A percentile compares a stretch with the other conserved stretches of the same genome.
Conservation (phyloP, 2,329 filamentous ascomycete genomes). For the Camillea tinctor region DNA sequence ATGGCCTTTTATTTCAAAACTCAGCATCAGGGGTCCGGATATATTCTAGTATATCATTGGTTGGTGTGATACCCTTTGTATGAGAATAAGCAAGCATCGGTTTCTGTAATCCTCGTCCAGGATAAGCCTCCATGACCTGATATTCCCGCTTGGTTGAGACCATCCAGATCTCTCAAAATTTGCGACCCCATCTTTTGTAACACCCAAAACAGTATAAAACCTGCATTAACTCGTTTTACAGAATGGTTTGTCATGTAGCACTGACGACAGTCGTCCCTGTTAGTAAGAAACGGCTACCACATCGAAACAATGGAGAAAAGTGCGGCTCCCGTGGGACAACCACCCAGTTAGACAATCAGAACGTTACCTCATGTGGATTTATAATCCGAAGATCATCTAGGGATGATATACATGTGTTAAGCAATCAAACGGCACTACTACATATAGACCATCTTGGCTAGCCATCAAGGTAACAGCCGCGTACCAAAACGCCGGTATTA, state of each 20-base stretch:
- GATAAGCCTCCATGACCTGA: neutral
- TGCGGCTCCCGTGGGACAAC: neutral
- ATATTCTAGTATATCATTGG: neutral
- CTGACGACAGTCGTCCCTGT: neutral
- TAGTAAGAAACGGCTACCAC: neutral
- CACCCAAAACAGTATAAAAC: neutral
- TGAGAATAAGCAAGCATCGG: neutral
- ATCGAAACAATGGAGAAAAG: neutral
- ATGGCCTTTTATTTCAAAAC: neutral
- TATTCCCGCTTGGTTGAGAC: neutral
- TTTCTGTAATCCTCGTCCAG: neutral
- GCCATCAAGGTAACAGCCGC: neutral
- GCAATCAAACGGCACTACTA: neutral
- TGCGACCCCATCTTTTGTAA: neutral
- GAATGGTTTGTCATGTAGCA: neutral
- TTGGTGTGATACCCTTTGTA: neutral
- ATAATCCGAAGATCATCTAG: neutral
- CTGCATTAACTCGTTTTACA: neutral
- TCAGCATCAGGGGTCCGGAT: neutral
- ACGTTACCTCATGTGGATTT: neutral
- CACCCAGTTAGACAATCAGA: neutral
- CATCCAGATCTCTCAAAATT: neutral
- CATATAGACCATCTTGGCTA: neutral
- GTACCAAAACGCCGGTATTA: neutral
- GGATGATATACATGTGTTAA: neutral